Evolutionary conservation across 2,329 filamentous ascomycete genomes (phyloP).

Genomic region (Pestalotiopsis sp.): DNA sequence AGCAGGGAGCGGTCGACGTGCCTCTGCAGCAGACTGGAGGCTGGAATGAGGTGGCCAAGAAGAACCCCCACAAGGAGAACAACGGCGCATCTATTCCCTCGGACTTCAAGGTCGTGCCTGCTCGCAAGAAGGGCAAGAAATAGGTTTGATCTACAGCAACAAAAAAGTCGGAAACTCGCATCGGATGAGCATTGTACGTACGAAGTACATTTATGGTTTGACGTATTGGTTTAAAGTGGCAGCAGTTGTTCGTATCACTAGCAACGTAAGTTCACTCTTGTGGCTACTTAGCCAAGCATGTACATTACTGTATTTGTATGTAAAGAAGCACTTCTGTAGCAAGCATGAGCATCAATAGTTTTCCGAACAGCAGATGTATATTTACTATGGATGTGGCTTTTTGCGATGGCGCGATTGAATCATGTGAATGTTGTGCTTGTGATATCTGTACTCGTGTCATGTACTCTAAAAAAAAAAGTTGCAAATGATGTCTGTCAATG

Average conservation of each 20-base stretch:
- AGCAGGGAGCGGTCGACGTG: constrained; percentile 48
- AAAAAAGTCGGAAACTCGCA: constrained; percentile 1
- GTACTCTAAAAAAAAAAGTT: too few species aligned
- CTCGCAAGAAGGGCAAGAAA: constrained; percentile 90
- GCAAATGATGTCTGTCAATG: too few species aligned
- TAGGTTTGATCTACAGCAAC: constrained; percentile 30
- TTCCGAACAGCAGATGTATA: neutral
- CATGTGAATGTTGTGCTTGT: too few species aligned
- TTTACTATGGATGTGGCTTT: neutral
- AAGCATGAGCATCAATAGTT: neutral
- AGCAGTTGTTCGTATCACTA: neutral
- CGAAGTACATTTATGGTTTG: too few species aligned
- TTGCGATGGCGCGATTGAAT: neutral
- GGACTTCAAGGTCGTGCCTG: constrained; percentile 85
- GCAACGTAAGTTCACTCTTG: neutral
- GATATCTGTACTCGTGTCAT: too few species aligned
- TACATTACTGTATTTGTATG: neutral
- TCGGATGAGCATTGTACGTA: too few species aligned
- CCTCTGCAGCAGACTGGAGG: constrained; percentile 56
- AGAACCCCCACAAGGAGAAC: constrained; percentile 61
- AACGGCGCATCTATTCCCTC: constrained; percentile 51
- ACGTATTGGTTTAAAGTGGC: neutral
- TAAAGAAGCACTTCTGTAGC: neutral
- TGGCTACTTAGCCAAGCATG: neutral
- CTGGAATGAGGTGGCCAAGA: constrained; percentile 98